Percentiles rank a stretch among this genome's conserved stretches.
These are phyloP conservation scores for Apiotrichum gamsii DNA, from an alignment of 1,284 basidiomycete genomes.

Conservation along the genomic window DNA sequence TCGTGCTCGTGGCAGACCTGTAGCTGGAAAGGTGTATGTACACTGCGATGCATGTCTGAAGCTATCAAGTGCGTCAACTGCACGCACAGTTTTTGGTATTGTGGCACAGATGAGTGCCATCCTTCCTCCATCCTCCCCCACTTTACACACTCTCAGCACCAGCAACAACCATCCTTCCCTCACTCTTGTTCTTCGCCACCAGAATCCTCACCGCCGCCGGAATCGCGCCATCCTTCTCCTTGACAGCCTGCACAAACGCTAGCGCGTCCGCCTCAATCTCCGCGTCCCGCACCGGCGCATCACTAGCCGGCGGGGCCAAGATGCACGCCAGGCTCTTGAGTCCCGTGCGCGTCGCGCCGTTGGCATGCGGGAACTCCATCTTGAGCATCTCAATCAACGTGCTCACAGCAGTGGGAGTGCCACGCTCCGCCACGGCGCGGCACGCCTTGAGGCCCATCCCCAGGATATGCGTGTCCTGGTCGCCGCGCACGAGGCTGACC, in stretches of 20 bases:
- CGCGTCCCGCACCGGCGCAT: neutral
- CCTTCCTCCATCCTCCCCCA: too few species aligned
- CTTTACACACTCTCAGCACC: conserved; percentile 2
- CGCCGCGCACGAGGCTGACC: neutral
- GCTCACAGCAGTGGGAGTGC: too few species aligned
- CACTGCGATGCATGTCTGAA: too few species aligned
- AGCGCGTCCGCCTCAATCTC: neutral
- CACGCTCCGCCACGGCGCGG: too few species aligned
- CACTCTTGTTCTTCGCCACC: neutral
- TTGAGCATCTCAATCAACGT: too few species aligned
- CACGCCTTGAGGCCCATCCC: neutral
- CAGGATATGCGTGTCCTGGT: neutral
- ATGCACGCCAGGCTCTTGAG: neutral
- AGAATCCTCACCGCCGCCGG: neutral
- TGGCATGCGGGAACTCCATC: too few species aligned
- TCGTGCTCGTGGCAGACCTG: too few species aligned
- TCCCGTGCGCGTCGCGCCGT: neutral
- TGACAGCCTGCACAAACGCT: conserved; percentile 3
- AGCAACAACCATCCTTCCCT: neutral
- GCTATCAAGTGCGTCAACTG: too few species aligned
- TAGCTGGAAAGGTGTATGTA: too few species aligned
- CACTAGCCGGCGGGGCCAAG: neutral
- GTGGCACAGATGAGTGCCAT: too few species aligned
- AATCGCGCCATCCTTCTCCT: neutral
- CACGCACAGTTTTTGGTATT: too few species aligned